Evolutionary conservation across 73 alveolate species (phyloP), one percentile per base, ranked within the genome.

Genomic region (Symbiodinium pilosum): DNA sequence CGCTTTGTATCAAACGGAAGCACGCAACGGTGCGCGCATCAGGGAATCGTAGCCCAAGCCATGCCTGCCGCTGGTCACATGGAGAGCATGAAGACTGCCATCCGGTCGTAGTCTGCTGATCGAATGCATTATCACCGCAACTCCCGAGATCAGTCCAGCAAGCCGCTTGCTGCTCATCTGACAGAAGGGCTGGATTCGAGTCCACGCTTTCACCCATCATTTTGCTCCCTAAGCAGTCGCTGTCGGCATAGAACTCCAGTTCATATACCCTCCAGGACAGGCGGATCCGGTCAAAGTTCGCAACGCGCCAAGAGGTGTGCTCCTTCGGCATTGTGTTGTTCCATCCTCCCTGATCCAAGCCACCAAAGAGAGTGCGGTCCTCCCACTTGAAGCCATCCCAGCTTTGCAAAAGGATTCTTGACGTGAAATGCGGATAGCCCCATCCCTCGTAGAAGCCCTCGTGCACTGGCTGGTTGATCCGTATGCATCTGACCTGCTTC

Each of bases 381-480:
- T 91, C 97, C 97, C 97, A 91, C 88, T 91, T 91, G 54, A 91
- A 91, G 54, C 97, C 97, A 30, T 91, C 97, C 97, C 97, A 91
- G 43, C 97, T 91, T 34, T 91, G 97, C 56, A 91, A 32, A 75
- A 91, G 20, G 34, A 91, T 43, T 77, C 88, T 32, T 4, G 97
- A 91, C 14, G 97, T 91, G 77, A n/a, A 69, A 32, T 91, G 97
- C 52, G 97, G 97, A 18, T 34, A 36, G 8, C 97, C 97, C 97
- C 97, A 91, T 42, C 86, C 87, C 81, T 68, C 97, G n/a, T 69
- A 28, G 54, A 28, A 91, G 54, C 97, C 97, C 47, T 91, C 97
- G 52, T 91, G 97, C 97, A 71, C 89, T 12, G 97, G 97, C 81
- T 91, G 97, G 26, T 91, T 91, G 87, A 91, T 91, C 24, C 97